Percentiles rank a stretch among this genome's conserved stretches.
phyloP scores from a whole-genome alignment of 495 filamentous ascomycete genomes.

The Cladorrhinum samala region DNA sequence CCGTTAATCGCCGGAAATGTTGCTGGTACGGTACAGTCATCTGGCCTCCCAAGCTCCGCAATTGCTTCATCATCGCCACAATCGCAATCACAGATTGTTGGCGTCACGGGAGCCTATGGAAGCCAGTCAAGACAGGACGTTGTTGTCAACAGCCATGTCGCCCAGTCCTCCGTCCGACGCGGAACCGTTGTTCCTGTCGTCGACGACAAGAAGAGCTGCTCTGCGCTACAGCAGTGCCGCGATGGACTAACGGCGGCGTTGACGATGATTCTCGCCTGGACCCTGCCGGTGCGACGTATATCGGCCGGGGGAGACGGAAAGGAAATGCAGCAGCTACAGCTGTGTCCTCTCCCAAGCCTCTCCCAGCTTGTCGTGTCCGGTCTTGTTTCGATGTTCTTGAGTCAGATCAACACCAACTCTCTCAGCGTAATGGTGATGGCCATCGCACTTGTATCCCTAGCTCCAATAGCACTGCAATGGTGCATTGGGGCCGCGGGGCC shows the following conservation, averaged over 20 bases:
- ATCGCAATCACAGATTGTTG: not conserved
- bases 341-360: constrained; percentile 3
- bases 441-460: constrained; percentile 16
- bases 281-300: constrained; percentile 19
- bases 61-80: not conserved
- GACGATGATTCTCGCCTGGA: constrained; percentile 14
- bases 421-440: constrained; percentile 14
- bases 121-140: not conserved
- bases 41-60: not conserved
- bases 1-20: not conserved
- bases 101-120: not conserved
- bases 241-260: constrained; percentile 5
- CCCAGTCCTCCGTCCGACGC: not conserved
- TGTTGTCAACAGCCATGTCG: not conserved
- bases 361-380: constrained; percentile 26
- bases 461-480: constrained; percentile 10
- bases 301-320: constrained; percentile 8
- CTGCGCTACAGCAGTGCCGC: not conserved
- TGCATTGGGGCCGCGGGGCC: constrained; percentile 7
- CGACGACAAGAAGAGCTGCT: too few relatives aligned
- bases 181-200: not conserved
- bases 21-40: not conserved
- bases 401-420: constrained; percentile 6
- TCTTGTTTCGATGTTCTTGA: constrained; percentile 29
- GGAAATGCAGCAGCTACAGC: not conserved